A percentile compares a stretch with the other conserved stretches of the same genome.
Conservation (phyloP, 768 basidiomycete species). For the Termitomyces sp. region DNA sequence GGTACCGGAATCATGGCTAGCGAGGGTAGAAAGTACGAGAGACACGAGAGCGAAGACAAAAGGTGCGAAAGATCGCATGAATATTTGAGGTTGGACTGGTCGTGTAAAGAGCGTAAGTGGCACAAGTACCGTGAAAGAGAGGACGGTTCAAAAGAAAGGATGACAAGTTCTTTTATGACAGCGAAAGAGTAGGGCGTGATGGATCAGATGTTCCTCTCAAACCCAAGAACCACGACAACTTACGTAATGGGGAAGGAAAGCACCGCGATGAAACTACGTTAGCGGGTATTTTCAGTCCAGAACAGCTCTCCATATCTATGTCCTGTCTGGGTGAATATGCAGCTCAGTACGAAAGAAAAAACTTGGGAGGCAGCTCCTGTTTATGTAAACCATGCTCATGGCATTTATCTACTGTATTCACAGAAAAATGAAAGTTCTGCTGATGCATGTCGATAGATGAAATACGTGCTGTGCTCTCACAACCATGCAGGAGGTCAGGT, state of each 20-base stretch:
- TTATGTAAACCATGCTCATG: background rate
- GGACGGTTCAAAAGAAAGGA: background rate
- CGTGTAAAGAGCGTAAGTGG: conserved; percentile 12
- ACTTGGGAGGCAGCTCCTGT: background rate
- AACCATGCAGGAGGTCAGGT: background rate
- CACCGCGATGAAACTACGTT: background rate
- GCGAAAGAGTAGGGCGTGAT: background rate
- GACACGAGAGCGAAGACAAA: conserved; percentile 10
- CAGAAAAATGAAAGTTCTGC: background rate
- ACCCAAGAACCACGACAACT: background rate
- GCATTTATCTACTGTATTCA: background rate
- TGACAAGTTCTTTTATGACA: background rate
- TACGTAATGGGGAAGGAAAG: background rate
- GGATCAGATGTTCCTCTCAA: background rate
- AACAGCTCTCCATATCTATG: background rate
- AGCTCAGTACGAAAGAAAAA: background rate
- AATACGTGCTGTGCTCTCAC: background rate
- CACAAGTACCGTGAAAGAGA: conserved; percentile 7
- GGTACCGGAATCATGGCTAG: conserved; percentile 7
- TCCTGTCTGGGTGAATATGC: background rate
- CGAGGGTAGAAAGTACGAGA: conserved; percentile 9
- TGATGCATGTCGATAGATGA: background rate
- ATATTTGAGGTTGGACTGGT: conserved; percentile 3
- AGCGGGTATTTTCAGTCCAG: too few species aligned
- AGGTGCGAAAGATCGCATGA: conserved; percentile 14